Evolutionary conservation across 805 yeast species (phyloP).

Genomic region (Brettanomyces sp.): DNA sequence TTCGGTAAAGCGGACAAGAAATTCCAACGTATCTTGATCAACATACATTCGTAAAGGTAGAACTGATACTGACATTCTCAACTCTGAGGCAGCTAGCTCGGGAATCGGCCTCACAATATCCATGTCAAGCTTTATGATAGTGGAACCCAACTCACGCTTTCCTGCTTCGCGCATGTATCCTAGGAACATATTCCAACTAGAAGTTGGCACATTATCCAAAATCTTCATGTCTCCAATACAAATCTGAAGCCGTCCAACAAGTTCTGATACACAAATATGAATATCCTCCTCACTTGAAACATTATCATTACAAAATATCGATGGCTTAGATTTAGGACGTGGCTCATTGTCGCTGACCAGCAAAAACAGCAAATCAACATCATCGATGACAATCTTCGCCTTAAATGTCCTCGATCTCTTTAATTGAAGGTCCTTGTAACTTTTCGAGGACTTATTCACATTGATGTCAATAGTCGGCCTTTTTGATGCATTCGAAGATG

Average conservation of each 20-base stretch:
- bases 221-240: slow-evolving; percentile 48
- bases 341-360: slow-evolving; percentile 34
- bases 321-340: slow-evolving; percentile 17
- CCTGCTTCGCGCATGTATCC: slow-evolving; percentile 63
- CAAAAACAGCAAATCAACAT: slow-evolving; percentile 38
- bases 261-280: slow-evolving; percentile 24
- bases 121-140: slow-evolving; percentile 47
- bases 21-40: slow-evolving; percentile 90
- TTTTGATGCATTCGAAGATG: slow-evolving; percentile 9
- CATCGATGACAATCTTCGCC: slow-evolving; percentile 43
- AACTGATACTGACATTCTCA: slow-evolving; percentile 41
- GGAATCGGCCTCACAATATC: slow-evolving; percentile 58
- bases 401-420: slow-evolving; percentile 58
- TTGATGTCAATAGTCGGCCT: slow-evolving; percentile 1
- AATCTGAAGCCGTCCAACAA: slow-evolving; percentile 40
- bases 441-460: slow-evolving; percentile 18
- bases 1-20: slow-evolving; percentile 67
- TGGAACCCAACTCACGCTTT: slow-evolving; percentile 58
- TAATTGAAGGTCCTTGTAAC: slow-evolving; percentile 43
- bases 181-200: slow-evolving; percentile 84
- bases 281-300: slow-evolving; percentile 15
- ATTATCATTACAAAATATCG: slow-evolving; percentile 19
- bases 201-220: slow-evolving; percentile 71
- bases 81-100: slow-evolving; percentile 58
- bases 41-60: slow-evolving; percentile 76